These are phyloP conservation scores for Colletotrichum acutatum DNA, from an alignment of 2,329 filamentous ascomycete species.

Conservation along the genomic window DNA sequence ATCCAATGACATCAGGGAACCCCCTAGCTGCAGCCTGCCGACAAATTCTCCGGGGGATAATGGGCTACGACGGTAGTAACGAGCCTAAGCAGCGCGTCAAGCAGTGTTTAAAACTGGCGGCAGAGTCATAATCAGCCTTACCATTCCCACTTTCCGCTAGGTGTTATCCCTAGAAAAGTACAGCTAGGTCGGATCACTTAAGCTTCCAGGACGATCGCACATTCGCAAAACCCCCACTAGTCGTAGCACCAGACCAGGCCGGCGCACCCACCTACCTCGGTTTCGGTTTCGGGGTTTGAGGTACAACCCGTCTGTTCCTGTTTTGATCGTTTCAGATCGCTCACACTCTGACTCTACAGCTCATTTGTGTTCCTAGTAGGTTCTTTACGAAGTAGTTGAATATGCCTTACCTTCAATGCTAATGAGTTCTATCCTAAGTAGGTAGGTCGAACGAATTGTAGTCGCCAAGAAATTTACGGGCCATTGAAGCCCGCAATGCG, in stretches of 20 bases:
- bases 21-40: background rate
- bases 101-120: background rate
- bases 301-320: background rate
- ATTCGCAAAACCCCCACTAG: background rate
- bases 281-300: slow-evolving; percentile 1
- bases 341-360: background rate
- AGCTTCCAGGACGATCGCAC: background rate
- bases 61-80: background rate
- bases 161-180: no score
- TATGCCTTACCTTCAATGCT: background rate
- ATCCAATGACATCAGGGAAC: background rate
- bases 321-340: background rate
- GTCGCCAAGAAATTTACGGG: background rate
- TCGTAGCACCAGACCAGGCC: background rate
- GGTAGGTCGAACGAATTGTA: background rate
- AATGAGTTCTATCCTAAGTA: background rate
- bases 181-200: slow-evolving; percentile 7
- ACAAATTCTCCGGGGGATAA: background rate
- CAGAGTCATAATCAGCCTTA: slow-evolving; percentile 12
- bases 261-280: background rate
- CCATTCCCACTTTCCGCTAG: background rate
- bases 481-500: no score
- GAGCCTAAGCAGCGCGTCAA: no score
- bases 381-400: background rate
- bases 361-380: background rate